Evolutionary conservation across 306 rosid species (phyloP).

Genomic region (Astragalus glycyphyllos): DNA sequence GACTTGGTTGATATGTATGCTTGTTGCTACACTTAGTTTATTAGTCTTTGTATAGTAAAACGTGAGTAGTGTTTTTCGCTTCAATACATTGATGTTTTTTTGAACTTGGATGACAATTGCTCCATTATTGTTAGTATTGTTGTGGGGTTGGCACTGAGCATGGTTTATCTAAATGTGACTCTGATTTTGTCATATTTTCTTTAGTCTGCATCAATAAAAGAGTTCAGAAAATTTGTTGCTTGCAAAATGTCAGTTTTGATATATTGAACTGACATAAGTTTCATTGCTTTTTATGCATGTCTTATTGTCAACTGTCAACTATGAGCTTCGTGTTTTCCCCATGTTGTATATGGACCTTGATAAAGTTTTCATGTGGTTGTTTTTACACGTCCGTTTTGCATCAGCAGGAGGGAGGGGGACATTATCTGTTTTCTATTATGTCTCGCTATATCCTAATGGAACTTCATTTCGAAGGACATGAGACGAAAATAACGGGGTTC

Average conservation of each 20-base stretch:
- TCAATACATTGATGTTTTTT: not conserved
- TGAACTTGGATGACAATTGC: constrained; percentile 15
- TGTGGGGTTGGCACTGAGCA: constrained; percentile 28
- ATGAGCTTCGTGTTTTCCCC: not conserved
- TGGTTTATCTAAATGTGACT: constrained; percentile 32
- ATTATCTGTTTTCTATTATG: not conserved
- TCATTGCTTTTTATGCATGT: constrained; percentile 4
- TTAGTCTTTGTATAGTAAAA: not conserved
- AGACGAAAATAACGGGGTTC: too few relatives aligned
- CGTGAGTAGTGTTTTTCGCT: not conserved
- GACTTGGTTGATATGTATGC: constrained; percentile 58
- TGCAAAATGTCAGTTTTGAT: constrained; percentile 13
- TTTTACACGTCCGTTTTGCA: not conserved
- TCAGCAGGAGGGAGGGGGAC: not conserved
- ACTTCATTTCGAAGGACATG: too few relatives aligned
- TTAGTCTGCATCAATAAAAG: constrained; percentile 8
- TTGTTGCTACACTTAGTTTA: constrained; percentile 23
- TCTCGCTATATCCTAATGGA: too few relatives aligned
- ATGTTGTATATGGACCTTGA: constrained; percentile 5
- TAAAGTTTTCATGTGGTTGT: not conserved
- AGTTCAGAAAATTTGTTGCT: not conserved
- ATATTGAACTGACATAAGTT: not conserved
- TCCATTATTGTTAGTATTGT: constrained; percentile 11
- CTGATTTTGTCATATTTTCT: not conserved
- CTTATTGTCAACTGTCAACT: constrained; percentile 5